Percentiles rank a stretch among this genome's conserved stretches.
These are phyloP conservation scores for Pichia cephalocereana DNA, from an alignment of 805 yeast genomes.

Conservation along the genomic window DNA sequence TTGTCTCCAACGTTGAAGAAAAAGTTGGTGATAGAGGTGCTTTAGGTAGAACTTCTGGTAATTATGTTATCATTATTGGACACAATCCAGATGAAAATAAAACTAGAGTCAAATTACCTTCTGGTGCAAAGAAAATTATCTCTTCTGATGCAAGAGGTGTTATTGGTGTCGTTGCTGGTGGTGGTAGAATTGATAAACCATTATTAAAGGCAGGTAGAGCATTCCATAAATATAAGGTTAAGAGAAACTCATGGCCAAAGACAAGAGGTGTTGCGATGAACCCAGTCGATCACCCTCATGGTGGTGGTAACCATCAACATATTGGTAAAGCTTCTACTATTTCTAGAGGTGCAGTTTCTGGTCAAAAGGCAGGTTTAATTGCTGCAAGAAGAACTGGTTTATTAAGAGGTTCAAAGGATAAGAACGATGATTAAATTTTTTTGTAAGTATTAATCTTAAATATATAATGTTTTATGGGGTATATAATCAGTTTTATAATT, in stretches of 20 bases:
- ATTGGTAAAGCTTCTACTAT: constrained; percentile 99
- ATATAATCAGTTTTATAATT: no score
- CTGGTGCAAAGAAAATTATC: constrained; percentile 96
- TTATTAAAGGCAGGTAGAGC: constrained; percentile 99
- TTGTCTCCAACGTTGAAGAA: constrained; percentile 96
- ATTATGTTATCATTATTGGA: constrained; percentile 97
- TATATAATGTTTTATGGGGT: no score
- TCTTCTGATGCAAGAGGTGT: constrained; percentile 98
- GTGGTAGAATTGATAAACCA: constrained; percentile 99
- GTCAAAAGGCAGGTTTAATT: constrained; percentile 99
- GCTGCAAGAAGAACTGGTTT: constrained; percentile 99
- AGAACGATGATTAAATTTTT: constrained; percentile 25
- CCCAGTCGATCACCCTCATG: constrained; percentile 99
- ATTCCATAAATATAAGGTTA: constrained; percentile 98
- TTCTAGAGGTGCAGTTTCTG: constrained; percentile 98
- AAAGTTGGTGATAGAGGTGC: constrained; percentile 99
- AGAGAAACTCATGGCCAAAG: constrained; percentile 99
- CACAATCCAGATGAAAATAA: constrained; percentile 99
- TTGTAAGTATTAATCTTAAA: no score
- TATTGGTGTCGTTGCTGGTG: constrained; percentile 99
- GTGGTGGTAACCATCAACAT: constrained; percentile 99
- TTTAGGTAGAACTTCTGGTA: constrained; percentile 98
- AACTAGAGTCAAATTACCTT: constrained; percentile 98
- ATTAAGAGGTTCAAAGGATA: constrained; percentile 95
- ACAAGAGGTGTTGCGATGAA: constrained; percentile 99